Conservation (phyloP, 1,284 basidiomycete species). For the Ceratobasidium papillatum region DNA sequence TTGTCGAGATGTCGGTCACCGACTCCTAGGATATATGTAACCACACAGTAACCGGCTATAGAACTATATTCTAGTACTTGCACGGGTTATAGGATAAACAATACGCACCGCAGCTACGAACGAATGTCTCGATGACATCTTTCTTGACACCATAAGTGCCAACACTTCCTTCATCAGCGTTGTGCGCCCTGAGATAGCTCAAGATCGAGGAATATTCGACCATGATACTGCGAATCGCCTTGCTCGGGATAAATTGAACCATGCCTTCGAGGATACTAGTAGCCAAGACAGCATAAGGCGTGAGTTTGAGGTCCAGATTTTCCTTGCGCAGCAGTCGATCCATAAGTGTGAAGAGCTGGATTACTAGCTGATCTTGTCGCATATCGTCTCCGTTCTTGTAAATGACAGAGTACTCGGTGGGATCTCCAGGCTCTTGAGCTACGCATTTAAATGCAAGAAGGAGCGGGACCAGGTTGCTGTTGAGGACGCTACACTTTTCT, state of each 20-base stretch:
- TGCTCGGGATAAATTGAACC: slow-evolving; percentile 95
- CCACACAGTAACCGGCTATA: slow-evolving; percentile 95
- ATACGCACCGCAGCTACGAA: slow-evolving; percentile 91
- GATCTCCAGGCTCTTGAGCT: slow-evolving; percentile 59
- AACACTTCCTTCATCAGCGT: slow-evolving; percentile 91
- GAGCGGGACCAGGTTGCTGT: slow-evolving; percentile 94
- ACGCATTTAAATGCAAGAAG: slow-evolving; percentile 86
- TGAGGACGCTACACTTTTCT: slow-evolving; percentile 96
- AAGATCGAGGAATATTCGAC: slow-evolving; percentile 85
- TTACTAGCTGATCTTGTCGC: slow-evolving; percentile 96
- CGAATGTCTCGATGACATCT: slow-evolving; percentile 93
- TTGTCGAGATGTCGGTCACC: slow-evolving; percentile 99
- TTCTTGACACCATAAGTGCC: slow-evolving; percentile 94
- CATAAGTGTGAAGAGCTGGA: slow-evolving; percentile 98
- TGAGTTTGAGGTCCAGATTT: slow-evolving; percentile 92
- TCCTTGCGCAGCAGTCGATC: slow-evolving; percentile 93
- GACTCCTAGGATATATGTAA: slow-evolving; percentile 96
- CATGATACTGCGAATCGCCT: slow-evolving; percentile 92
- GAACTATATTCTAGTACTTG: neutral
- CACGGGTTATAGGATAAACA: neutral
- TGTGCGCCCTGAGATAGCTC: slow-evolving; percentile 84
- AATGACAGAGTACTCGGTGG: slow-evolving; percentile 85
- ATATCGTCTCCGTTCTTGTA: slow-evolving; percentile 99
- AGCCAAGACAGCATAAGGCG: slow-evolving; percentile 93
- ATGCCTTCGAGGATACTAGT: slow-evolving; percentile 94